Evolutionary conservation across 352 stramenopile genomes (phyloP), one percentile per base, ranked within the genome.

Genomic region (Globisporangium yorkense): DNA sequence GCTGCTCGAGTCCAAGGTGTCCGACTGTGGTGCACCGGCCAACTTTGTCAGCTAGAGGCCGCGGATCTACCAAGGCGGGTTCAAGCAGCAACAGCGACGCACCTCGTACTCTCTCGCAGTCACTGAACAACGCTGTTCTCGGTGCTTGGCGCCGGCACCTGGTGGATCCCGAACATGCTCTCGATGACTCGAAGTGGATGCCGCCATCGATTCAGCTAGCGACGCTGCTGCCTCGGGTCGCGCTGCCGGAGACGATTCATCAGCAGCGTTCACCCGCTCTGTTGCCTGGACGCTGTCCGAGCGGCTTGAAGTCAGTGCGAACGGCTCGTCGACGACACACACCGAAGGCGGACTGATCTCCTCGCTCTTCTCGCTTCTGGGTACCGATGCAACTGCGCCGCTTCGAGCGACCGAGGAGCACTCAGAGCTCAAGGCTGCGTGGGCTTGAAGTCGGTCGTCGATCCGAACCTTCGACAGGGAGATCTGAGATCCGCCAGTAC

Each of bases 1-100:
- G 37, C 51, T 64, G 37, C 58, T 64, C 12, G 58, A 59, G 27
- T 64, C 58, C 8, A 64, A 47, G 10, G 58, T 64, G n/a, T 64
- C 58, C 0, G 58, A 64, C 58, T 63, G 12, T 8, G 44, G 13
- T 21, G 21, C 21, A 49, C 10, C 4, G 20, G 49, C n/a, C 21
- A 27, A 24, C 18, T 4, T 21, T 18, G 3, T 47, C 41, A 24
- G 16, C 3, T 8, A 16, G 5, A 37, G 5, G 8, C 8, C 33
- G 33, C 33, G 33, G 33, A 37, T 37, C 33, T 37, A 43, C 16
- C 39, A 43, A 18, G 12, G 40, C 16, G 7, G 15, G 16, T 16
- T 20, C 12, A 20, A 45, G 40, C 13, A 45, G 15, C 40, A 45
- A n/a, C 40, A 12, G 20, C n/a, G 20, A 48, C 43, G 16, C 10